A percentile compares a stretch with the other conserved stretches of the same genome.
Conservation (phyloP, 805 yeast species). For the Grigorovia yakushimaensis region DNA sequence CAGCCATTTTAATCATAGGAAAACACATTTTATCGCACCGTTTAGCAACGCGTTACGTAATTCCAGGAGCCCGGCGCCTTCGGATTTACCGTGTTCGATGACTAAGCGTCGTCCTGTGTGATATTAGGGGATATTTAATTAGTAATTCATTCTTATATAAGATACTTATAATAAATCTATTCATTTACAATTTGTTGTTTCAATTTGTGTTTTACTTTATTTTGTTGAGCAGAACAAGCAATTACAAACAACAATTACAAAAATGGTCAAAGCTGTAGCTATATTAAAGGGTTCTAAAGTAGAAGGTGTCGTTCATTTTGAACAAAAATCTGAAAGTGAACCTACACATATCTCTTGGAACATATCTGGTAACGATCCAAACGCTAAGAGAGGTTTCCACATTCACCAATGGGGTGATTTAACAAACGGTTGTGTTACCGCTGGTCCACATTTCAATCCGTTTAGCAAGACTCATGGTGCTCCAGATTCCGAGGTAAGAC, state of each 20-base stretch:
- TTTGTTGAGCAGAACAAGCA: too few relatives aligned
- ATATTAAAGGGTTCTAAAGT: constrained; percentile 91
- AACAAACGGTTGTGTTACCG: constrained; percentile 95
- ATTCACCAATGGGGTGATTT: constrained; percentile 95
- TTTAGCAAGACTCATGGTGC: constrained; percentile 85
- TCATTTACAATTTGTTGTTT: background rate
- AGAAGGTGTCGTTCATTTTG: constrained; percentile 78
- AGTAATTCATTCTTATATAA: background rate
- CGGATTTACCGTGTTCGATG: background rate
- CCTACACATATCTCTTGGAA: constrained; percentile 87
- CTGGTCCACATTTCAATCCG: constrained; percentile 97
- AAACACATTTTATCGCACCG: too few relatives aligned
- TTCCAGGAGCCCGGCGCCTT: background rate
- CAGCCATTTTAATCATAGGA: too few relatives aligned
- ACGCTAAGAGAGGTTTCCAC: constrained; percentile 94
- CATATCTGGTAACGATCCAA: constrained; percentile 78
- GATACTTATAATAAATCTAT: background rate
- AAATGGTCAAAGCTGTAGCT: constrained; percentile 57
- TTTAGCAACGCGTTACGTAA: background rate
- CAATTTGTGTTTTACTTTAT: background rate
- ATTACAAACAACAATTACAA: background rate
- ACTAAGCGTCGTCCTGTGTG: background rate
- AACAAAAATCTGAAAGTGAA: constrained; percentile 66
- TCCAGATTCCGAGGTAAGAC: constrained; percentile 48
- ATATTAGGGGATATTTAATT: background rate